phyloP scores from a whole-genome alignment of 2,329 filamentous ascomycete species.

The Penicillium paneum region DNA sequence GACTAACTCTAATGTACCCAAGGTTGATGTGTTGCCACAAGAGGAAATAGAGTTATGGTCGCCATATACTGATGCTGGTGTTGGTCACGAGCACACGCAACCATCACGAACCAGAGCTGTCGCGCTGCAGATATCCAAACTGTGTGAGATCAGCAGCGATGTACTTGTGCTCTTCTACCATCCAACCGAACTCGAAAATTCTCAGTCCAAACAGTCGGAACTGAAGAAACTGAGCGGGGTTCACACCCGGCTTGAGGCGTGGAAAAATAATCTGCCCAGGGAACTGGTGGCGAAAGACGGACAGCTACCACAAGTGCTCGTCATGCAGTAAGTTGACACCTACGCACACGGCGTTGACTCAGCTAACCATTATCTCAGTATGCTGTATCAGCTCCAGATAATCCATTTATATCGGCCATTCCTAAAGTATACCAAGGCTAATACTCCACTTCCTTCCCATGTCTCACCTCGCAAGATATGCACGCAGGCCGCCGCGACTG shows the following conservation, averaged over 20 bases:
- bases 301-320: slow-evolving; percentile 75
- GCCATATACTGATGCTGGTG: slow-evolving; percentile 81
- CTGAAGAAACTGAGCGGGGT: slow-evolving; percentile 90
- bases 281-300: slow-evolving; percentile 89
- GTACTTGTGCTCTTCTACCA: slow-evolving; percentile 89
- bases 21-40: slow-evolving; percentile 83
- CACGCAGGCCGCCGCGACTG: slow-evolving; percentile 80
- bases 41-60: slow-evolving; percentile 86
- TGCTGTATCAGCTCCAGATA: slow-evolving; percentile 95
- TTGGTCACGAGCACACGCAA: slow-evolving; percentile 69
- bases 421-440: slow-evolving; percentile 77
- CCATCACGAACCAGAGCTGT: slow-evolving; percentile 79
- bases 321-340: slow-evolving; percentile 71
- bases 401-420: slow-evolving; percentile 96
- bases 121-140: slow-evolving; percentile 72
- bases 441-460: slow-evolving; percentile 78
- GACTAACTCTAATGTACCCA: slow-evolving; percentile 76
- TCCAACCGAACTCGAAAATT: slow-evolving; percentile 61
- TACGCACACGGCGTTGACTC: neutral
- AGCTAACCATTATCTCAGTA: slow-evolving; percentile 54
- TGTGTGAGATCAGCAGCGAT: slow-evolving; percentile 93
- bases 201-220: slow-evolving; percentile 72
- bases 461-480: slow-evolving; percentile 89
- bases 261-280: slow-evolving; percentile 77
- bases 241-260: slow-evolving; percentile 83